Evolutionary conservation across 2,329 filamentous ascomycete genomes (phyloP), one percentile per base, ranked within the genome.

Genomic region (Colletotrichum lini): DNA sequence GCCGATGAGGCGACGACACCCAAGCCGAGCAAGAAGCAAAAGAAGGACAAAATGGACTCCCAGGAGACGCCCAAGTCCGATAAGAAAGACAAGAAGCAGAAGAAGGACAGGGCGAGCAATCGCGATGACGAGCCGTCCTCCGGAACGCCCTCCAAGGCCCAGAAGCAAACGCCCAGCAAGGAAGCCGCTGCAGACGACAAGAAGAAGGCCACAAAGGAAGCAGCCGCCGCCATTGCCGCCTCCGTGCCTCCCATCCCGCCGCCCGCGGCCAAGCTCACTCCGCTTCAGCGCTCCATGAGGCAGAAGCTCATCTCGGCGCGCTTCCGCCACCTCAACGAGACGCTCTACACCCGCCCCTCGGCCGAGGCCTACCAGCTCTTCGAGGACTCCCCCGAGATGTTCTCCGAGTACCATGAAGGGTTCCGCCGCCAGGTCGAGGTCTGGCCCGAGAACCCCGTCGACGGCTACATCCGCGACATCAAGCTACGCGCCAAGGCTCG

Each of bases 241-340:
- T 61, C 76, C 44, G 54, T 69, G 42, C 59, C 68, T n/a, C 82
- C 83, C 49, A 81, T 82, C 9, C 81, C 85, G 49, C 81, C 84
- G 44, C 80, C 84, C 45, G 79, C 83, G 38, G 79, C 82, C 73
- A 94, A 93, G 76, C 90, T 99, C 78, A 99, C 96, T 0, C 95
- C 96, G 4, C 91, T 99, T 67, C 96, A 99, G 86, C 91, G 93
- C 66, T 91, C 94, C 4, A 99, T 99, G 96, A 92, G 94, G 73
- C 92, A 95, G 79, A 99, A 99, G 85, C 91, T 99, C 73, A 88
- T 97, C 73, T 97, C 95, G 12, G 95, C 96, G 1, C 95, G 96
- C 70, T 99, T 99, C 89, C 94, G 96, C 74, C 95, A 98, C 82
- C 91, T 99, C 73, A 99, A 99, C 82, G 93, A 99, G 84, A 96